Evolutionary conservation across 2,329 filamentous ascomycete genomes (phyloP), one percentile per base, ranked within the genome.

Genomic region (Penicillium aurantiogriseum): DNA sequence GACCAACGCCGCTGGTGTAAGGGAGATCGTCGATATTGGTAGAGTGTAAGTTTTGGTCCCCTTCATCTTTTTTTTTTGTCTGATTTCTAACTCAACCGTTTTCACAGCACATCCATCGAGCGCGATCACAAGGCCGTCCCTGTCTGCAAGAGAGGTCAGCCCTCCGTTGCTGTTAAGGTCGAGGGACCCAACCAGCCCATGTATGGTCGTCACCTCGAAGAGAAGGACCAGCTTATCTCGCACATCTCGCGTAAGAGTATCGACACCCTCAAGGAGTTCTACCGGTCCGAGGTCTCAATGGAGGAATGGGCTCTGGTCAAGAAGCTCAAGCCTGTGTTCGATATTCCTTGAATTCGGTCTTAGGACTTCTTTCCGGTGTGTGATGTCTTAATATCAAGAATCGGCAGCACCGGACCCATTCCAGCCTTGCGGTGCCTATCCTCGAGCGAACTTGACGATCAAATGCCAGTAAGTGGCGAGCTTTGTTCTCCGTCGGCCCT

Each of bases 131-230:
- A 99, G 81, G 87, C 94, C 63, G 88, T 99, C 65, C 85, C 83
- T 10, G 83, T 96, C 57, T 96, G 91, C 81, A 99, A 99, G 78
- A 93, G 92, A 79, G 93, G 93, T 51, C 90, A 96, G 72, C 94
- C 95, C n/a, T 95, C 92, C 1, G 95, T 99, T 10, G 94, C 94
- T 21, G 83, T 99, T 80, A 99, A 99, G 83, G 95, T 99, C 69
- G 95, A 99, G 79, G 93, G 92, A 53, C 79, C 88, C 57, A 91
- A 93, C 74, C 94, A 99, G 80, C 95, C 94, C 17, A 85, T 89
- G 58, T 99, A 99, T 73, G 94, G 94, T 57, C 89, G 94, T 60
- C 94, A 99, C 63, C 85, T 99, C 50, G 94, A 99, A 76, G 93
- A 99, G 75, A 85, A 86, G 63, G 94, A 99, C 74, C 83, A 79